Percentiles rank a stretch among this genome's conserved stretches.
phyloP scores from a whole-genome alignment of 139 green algal species.

The Coelastrella sp. region DNA sequence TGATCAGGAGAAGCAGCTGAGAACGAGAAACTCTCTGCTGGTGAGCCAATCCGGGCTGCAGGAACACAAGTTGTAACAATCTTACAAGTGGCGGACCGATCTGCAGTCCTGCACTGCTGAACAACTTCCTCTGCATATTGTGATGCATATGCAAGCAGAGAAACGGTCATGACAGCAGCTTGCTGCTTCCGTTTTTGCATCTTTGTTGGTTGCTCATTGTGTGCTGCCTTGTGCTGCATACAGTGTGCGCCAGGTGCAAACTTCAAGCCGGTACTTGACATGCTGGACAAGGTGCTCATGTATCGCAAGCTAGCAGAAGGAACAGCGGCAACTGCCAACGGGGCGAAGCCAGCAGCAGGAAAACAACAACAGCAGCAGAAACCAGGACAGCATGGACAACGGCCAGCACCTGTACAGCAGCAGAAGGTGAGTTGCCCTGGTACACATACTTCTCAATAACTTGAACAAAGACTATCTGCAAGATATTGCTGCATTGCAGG shows the following conservation, averaged over 20 bases:
- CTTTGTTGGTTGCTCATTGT: no score
- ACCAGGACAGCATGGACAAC: neutral
- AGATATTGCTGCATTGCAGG: no score
- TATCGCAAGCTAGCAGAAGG: neutral
- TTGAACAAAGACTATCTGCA: neutral
- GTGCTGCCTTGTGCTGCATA: no score
- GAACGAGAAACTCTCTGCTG: conserved; percentile 69
- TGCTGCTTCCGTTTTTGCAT: no score
- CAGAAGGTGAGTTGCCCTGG: conserved; percentile 41
- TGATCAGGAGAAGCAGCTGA: conserved; percentile 64
- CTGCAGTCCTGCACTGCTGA: no score
- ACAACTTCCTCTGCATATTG: no score
- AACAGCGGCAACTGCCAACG: neutral
- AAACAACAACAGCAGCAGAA: conserved; percentile 31
- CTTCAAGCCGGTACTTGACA: neutral
- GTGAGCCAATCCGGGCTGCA: conserved; percentile 35
- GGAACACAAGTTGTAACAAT: neutral
- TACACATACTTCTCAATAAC: no score
- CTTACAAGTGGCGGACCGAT: no score
- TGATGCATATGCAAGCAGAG: no score
- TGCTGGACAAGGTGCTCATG: conserved; percentile 3
- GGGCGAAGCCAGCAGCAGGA: no score
- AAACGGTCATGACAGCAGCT: no score
- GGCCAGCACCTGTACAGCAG: conserved; percentile 14
- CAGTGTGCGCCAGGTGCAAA: conserved; percentile 23